A percentile compares a stretch with the other conserved stretches of the same genome.
phyloP scores from a whole-genome alignment of 495 filamentous ascomycete species.

The Mytilinidion resinicola region DNA sequence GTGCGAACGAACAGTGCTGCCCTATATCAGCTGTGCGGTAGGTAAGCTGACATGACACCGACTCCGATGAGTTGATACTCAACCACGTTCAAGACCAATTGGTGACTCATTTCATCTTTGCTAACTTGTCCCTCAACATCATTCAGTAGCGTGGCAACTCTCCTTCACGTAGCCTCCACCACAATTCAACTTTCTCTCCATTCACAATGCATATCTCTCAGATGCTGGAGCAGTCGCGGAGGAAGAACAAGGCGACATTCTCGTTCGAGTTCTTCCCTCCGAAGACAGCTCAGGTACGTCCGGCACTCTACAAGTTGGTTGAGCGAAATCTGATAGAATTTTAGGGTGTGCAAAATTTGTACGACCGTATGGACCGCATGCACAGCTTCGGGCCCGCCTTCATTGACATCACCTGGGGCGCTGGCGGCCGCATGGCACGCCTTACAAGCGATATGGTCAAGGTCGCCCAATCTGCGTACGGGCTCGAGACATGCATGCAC shows the following conservation, averaged over 20 bases:
- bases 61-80: neutral
- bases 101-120: neutral
- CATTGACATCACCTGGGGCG: conserved; percentile 98
- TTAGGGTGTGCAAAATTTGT: conserved; percentile 95
- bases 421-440: conserved; percentile 82
- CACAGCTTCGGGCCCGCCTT: conserved; percentile 87
- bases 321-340: neutral
- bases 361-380: conserved; percentile 99
- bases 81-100: neutral
- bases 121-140: neutral
- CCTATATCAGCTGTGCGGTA: neutral
- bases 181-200: conserved; percentile 1
- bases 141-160: neutral
- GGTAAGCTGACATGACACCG: neutral
- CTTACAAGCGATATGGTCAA: conserved; percentile 97
- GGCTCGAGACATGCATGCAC: conserved; percentile 98
- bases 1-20: neutral
- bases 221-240: conserved; percentile 79
- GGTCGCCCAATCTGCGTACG: conserved; percentile 92
- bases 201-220: conserved; percentile 76
- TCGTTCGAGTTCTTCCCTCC: conserved; percentile 99
- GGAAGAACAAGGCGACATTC: conserved; percentile 71
- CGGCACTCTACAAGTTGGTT: neutral
- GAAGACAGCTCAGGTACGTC: conserved; percentile 77
- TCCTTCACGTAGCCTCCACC: neutral